A percentile compares a stretch with the other conserved stretches of the same genome.
phyloP scores from a whole-genome alignment of 2,329 filamentous ascomycete species.

The Aureobasidium sp. region DNA sequence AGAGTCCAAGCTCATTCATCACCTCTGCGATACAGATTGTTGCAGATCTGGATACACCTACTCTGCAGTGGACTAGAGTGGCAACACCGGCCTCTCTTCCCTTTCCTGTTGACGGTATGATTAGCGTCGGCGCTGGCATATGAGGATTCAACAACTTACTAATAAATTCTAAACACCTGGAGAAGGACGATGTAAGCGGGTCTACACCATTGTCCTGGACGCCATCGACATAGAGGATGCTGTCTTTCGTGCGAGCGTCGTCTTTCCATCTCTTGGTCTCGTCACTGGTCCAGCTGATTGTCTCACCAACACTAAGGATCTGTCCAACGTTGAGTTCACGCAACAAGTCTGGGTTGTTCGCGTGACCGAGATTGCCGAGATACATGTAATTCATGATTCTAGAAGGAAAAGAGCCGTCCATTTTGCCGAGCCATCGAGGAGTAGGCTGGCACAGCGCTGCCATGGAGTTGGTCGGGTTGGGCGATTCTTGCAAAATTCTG shows the following conservation, averaged over 20 bases:
- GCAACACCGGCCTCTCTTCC: conserved; percentile 70
- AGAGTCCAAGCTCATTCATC: conserved; percentile 72
- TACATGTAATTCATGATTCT: conserved; percentile 92
- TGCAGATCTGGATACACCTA: conserved; percentile 89
- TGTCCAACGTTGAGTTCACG: conserved; percentile 73
- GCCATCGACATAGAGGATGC: conserved; percentile 66
- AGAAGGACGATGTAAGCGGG: conserved; percentile 76
- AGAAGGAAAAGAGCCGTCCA: conserved; percentile 88
- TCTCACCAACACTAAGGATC: conserved; percentile 87
- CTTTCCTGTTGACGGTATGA: conserved; percentile 49
- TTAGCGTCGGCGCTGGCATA: background rate
- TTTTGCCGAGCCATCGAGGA: conserved; percentile 70
- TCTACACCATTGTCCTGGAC: conserved; percentile 98
- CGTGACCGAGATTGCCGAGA: conserved; percentile 83
- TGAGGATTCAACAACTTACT: conserved; percentile 49
- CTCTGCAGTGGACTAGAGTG: conserved; percentile 90
- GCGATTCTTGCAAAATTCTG: conserved; percentile 65
- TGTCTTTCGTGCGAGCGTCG: conserved; percentile 34
- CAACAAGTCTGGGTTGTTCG: conserved; percentile 84
- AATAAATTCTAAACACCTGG: conserved; percentile 81
- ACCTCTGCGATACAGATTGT: conserved; percentile 99
- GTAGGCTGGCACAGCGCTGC: conserved; percentile 47
- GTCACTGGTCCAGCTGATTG: conserved; percentile 67
- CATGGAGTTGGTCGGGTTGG: conserved; percentile 41
- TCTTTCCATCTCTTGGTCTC: conserved; percentile 34